A percentile compares a stretch with the other conserved stretches of the same genome.
Evolutionary conservation across 805 yeast species (phyloP).

Genomic region (Suhomyces prunicola): DNA sequence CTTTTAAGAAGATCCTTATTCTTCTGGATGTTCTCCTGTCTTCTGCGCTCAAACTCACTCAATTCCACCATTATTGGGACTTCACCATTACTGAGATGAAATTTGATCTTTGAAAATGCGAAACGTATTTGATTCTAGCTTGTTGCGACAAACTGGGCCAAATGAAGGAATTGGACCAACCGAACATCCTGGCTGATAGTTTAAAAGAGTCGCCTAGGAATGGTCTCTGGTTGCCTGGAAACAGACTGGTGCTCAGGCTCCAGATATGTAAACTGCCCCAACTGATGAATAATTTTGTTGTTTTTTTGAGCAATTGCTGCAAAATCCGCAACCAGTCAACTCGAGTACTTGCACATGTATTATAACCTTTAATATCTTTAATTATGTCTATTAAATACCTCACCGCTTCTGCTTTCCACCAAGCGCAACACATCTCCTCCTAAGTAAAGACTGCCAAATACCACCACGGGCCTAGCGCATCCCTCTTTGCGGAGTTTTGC

Average conservation of each 20-base stretch:
- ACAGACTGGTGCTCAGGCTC: background rate
- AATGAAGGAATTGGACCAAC: too few species aligned
- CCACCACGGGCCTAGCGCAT: slow-evolving; percentile 29
- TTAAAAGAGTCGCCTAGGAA: background rate
- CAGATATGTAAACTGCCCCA: background rate
- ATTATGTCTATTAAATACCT: background rate
- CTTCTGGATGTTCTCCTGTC: slow-evolving; percentile 78
- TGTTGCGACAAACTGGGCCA: background rate
- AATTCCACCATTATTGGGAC: slow-evolving; percentile 26
- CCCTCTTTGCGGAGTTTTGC: slow-evolving; percentile 5
- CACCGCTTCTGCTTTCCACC: background rate
- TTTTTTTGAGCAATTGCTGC: background rate
- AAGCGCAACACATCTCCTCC: slow-evolving; percentile 39
- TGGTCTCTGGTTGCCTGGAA: background rate
- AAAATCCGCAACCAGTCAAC: background rate
- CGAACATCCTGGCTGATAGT: too few species aligned
- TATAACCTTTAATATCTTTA: too few species aligned
- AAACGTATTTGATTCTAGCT: background rate
- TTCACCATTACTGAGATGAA: background rate
- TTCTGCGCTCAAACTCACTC: slow-evolving; percentile 66
- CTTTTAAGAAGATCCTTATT: slow-evolving; percentile 72
- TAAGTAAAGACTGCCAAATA: slow-evolving; percentile 42
- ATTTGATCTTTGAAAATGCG: background rate
- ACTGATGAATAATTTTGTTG: background rate
- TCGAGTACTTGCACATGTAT: too few species aligned